These are phyloP conservation scores for Aspergillus hancockii DNA, from an alignment of 495 filamentous ascomycete genomes.

Conservation along the genomic window DNA sequence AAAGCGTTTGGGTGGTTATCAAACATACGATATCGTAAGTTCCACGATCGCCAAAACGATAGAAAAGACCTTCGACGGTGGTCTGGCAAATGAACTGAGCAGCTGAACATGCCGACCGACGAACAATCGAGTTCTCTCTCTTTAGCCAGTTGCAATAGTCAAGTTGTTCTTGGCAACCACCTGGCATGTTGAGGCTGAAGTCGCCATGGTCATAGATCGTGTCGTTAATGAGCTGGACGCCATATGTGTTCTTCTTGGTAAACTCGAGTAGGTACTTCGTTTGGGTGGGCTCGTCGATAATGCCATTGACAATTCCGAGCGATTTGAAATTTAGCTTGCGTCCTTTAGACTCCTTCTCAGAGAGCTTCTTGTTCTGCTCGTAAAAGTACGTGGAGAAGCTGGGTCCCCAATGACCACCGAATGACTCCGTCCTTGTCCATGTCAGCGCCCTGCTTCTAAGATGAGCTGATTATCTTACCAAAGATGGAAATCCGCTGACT, in stretches of 20 bases:
- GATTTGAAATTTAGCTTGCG: conserved; percentile 47
- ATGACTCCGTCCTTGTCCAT: conserved; percentile 12
- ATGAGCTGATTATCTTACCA: conserved; percentile 51
- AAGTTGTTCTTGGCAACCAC: conserved; percentile 63
- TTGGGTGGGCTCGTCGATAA: conserved; percentile 71
- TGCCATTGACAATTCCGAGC: conserved; percentile 64
- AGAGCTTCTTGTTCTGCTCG: conserved; percentile 58
- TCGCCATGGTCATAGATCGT: conserved; percentile 51
- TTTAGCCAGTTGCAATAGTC: conserved; percentile 46
- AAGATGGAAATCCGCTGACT: conserved; percentile 53
- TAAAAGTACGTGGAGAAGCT: conserved; percentile 58
- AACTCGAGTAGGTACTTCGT: conserved; percentile 64
- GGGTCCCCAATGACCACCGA: conserved; percentile 44
- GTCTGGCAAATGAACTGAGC: conserved; percentile 28
- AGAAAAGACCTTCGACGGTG: conserved; percentile 20
- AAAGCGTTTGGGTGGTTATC: neutral
- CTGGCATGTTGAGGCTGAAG: conserved; percentile 49
- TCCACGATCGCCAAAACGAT: neutral
- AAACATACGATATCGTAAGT: neutral
- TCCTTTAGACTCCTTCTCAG: conserved; percentile 37
- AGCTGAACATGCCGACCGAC: neutral
- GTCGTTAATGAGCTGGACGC: conserved; percentile 61
- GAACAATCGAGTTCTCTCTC: conserved; percentile 14
- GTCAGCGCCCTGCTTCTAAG: conserved; percentile 14
- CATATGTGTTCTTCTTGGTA: conserved; percentile 73